These are phyloP conservation scores for Podaxis sp. DNA, from an alignment of 768 basidiomycete genomes.

Conservation along the genomic window DNA sequence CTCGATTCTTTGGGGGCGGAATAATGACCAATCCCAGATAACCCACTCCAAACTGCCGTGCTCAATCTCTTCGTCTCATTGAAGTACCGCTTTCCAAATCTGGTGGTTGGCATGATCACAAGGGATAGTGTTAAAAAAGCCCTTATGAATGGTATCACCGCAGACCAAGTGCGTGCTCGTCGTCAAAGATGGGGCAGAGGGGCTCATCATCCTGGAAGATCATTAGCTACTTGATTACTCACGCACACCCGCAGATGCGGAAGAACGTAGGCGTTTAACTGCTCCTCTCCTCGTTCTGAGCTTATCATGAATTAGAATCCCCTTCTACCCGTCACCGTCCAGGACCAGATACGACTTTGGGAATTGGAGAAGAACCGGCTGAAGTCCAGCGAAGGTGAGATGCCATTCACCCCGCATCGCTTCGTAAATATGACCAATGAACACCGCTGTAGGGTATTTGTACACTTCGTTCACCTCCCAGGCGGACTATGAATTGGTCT, in stretches of 20 bases:
- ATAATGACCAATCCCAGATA: constrained; percentile 49
- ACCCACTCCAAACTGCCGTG: constrained; percentile 94
- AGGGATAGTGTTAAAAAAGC: constrained; percentile 95
- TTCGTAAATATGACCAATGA: constrained; percentile 21
- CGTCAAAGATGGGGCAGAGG: background rate
- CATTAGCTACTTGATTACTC: constrained; percentile 88
- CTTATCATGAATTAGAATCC: constrained; percentile 60
- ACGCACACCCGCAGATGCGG: constrained; percentile 98
- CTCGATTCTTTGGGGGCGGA: constrained; percentile 18
- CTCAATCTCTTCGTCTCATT: constrained; percentile 90
- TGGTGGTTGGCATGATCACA: constrained; percentile 94
- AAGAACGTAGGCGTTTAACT: constrained; percentile 56
- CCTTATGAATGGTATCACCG: constrained; percentile 90
- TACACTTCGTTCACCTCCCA: constrained; percentile 86
- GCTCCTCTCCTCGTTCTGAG: constrained; percentile 18
- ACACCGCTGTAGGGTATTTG: constrained; percentile 59
- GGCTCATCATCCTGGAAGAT: constrained; percentile 49
- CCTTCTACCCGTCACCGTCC: constrained; percentile 92
- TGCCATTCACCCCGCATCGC: constrained; percentile 12
- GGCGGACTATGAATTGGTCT: constrained; percentile 83
- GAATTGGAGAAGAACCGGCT: constrained; percentile 93
- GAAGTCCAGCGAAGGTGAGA: constrained; percentile 79
- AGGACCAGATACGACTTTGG: constrained; percentile 97
- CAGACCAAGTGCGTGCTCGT: constrained; percentile 71
- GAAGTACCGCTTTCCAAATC: constrained; percentile 93